Conservation (phyloP, 2,329 filamentous ascomycete species). For the Diplodia sapinea region DNA sequence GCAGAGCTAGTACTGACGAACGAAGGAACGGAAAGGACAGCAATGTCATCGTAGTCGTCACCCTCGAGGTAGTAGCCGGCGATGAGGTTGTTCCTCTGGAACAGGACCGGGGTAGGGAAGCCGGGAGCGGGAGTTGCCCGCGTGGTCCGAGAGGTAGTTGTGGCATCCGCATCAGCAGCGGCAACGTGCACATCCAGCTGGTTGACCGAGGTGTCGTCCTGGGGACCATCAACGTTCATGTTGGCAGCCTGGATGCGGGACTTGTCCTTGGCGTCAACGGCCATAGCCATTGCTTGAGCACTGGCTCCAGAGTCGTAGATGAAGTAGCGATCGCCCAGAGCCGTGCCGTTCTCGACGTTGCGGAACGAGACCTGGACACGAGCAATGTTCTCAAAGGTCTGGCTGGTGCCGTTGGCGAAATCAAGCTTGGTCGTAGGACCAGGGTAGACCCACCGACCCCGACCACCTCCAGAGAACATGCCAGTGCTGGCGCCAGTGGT, state of each 20-base stretch:
- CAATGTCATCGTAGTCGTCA: slow-evolving; percentile 53
- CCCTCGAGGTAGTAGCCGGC: slow-evolving; percentile 55
- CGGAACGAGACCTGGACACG: slow-evolving; percentile 50
- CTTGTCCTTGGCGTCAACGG: slow-evolving; percentile 18
- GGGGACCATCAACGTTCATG: slow-evolving; percentile 12
- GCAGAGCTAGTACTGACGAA: slow-evolving; percentile 46
- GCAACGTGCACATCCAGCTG: neutral
- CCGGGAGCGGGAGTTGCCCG: slow-evolving; percentile 40
- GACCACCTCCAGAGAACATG: slow-evolving; percentile 53
- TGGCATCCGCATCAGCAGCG: slow-evolving; percentile 33
- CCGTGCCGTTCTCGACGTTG: slow-evolving; percentile 48
- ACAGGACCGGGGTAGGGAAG: slow-evolving; percentile 44
- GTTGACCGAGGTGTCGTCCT: neutral
- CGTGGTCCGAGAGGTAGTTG: slow-evolving; percentile 34
- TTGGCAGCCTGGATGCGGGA: slow-evolving; percentile 20
- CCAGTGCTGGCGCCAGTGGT: slow-evolving; percentile 49
- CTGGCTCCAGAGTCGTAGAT: slow-evolving; percentile 34
- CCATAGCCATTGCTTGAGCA: slow-evolving; percentile 6
- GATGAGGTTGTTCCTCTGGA: slow-evolving; percentile 49
- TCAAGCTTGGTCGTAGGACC: slow-evolving; percentile 51
- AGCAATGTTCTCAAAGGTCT: slow-evolving; percentile 52
- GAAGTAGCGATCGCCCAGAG: slow-evolving; percentile 49
- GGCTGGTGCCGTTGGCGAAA: slow-evolving; percentile 53
- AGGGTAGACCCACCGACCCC: slow-evolving; percentile 51
- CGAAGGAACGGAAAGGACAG: slow-evolving; percentile 52